A percentile compares a stretch with the other conserved stretches of the same genome.
Conservation (phyloP, 768 basidiomycete species). For the Suillus clintonianus region DNA sequence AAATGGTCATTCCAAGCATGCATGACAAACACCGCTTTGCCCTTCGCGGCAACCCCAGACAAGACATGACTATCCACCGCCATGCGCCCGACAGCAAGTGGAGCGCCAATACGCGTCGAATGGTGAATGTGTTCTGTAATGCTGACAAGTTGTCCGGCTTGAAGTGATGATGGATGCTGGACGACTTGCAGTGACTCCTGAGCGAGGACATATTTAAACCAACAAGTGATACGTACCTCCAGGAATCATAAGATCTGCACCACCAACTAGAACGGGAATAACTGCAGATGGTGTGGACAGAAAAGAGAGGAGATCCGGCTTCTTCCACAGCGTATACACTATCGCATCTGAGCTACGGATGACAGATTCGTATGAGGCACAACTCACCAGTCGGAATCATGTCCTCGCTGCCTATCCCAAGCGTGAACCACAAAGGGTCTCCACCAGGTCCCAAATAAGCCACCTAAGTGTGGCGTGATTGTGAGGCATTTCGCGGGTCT, state of each 20-base stretch:
- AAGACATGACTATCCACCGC: conserved; percentile 56
- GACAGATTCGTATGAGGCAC: neutral
- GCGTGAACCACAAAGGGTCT: conserved; percentile 77
- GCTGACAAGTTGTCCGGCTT: conserved; percentile 48
- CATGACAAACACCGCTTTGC: conserved; percentile 73
- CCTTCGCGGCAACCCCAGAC: conserved; percentile 52
- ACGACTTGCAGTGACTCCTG: neutral
- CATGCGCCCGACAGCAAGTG: conserved; percentile 78
- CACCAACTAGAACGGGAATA: conserved; percentile 68
- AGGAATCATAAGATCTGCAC: conserved; percentile 73
- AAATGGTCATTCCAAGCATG: conserved; percentile 73
- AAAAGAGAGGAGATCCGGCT: conserved; percentile 63
- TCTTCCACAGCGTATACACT: conserved; percentile 83
- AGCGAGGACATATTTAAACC: neutral
- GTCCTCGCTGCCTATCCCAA: conserved; percentile 67
- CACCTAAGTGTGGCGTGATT: conserved; percentile 40
- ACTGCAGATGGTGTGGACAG: conserved; percentile 73
- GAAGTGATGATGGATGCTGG: neutral
- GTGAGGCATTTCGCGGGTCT: conserved; percentile 1
- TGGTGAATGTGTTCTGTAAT: conserved; percentile 51
- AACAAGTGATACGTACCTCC: neutral
- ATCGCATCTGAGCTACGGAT: neutral
- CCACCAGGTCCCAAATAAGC: conserved; percentile 64
- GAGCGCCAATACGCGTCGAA: conserved; percentile 38
- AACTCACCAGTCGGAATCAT: conserved; percentile 68